phyloP scores from a whole-genome alignment of 768 basidiomycete species.

The Strobilomyces dryophilus region DNA sequence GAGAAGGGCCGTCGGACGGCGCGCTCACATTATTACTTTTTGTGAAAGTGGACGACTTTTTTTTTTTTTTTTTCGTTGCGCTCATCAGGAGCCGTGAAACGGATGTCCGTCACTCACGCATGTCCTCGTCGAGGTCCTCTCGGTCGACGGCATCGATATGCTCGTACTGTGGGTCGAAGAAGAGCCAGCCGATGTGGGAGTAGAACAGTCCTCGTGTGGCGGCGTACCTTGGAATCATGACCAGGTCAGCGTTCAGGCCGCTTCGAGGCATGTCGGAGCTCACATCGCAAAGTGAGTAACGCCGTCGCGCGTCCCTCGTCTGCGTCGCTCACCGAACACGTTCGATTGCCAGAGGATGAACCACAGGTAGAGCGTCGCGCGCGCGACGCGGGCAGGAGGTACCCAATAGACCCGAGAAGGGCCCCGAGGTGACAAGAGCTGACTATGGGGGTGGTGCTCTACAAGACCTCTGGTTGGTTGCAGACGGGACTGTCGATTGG shows the following conservation, averaged over 20 bases:
- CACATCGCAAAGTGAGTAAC: background rate
- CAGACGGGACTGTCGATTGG: background rate
- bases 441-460: constrained; percentile 1
- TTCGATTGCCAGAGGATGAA: constrained; percentile 7
- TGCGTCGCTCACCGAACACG: constrained; percentile 6
- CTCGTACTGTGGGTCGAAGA: constrained; percentile 11
- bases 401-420: constrained; percentile 4
- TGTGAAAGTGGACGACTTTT: constrained; percentile 8
- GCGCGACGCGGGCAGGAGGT: background rate
- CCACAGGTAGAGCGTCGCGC: constrained; percentile 3
- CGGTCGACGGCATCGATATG: constrained; percentile 4
- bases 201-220: constrained; percentile 8
- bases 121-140: constrained; percentile 3
- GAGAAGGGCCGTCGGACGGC: background rate
- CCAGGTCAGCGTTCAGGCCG: background rate
- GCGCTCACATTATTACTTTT: constrained; percentile 9
- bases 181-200: constrained; percentile 12
- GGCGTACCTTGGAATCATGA: constrained; percentile 2
- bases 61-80: background rate
- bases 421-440: constrained; percentile 5
- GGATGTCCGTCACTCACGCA: constrained; percentile 2
- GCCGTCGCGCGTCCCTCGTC: background rate
- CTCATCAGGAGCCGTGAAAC: background rate
- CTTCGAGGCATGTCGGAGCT: background rate
- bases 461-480: constrained; percentile 3